A percentile compares a stretch with the other conserved stretches of the same genome.
These are phyloP conservation scores for Salix koriyanagi DNA, from an alignment of 345 rosid species.

Conservation along the genomic window DNA sequence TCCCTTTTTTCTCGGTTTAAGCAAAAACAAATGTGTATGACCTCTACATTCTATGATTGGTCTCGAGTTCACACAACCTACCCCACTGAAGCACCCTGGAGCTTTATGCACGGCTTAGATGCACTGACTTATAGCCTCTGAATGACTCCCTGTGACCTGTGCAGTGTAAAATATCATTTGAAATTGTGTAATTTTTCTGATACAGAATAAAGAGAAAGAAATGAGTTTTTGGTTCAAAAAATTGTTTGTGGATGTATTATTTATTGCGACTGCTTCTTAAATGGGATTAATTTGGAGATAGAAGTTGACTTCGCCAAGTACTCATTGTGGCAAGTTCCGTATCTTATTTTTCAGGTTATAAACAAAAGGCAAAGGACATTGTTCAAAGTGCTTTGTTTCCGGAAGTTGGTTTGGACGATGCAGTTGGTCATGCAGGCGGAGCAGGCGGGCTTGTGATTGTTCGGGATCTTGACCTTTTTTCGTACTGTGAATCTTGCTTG, in stretches of 20 bases:
- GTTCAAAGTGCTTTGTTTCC: constrained; percentile 90
- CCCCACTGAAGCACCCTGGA: too few species aligned
- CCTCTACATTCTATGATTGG: too few species aligned
- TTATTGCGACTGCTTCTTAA: background rate
- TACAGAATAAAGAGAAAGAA: background rate
- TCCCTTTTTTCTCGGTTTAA: too few species aligned
- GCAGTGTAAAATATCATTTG: background rate
- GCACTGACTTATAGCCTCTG: background rate
- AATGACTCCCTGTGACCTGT: too few species aligned
- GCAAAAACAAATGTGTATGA: too few species aligned
- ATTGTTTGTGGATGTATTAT: background rate
- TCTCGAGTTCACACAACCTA: too few species aligned
- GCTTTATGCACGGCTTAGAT: background rate
- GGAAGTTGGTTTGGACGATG: constrained; percentile 70
- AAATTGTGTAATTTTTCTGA: background rate
- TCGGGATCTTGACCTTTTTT: constrained; percentile 79
- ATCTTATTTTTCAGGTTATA: constrained; percentile 55
- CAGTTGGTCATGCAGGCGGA: constrained; percentile 79
- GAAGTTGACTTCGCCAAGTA: background rate
- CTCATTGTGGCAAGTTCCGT: background rate
- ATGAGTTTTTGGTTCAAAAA: background rate
- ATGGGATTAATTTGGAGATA: background rate
- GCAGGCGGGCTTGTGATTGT: constrained; percentile 87
- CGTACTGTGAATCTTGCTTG: constrained; percentile 88
- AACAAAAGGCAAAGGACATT: constrained; percentile 59